A percentile compares a stretch with the other conserved stretches of the same genome.
phyloP scores from a whole-genome alignment of 108 stramenopile species.

The Licmophora abbreviata region DNA sequence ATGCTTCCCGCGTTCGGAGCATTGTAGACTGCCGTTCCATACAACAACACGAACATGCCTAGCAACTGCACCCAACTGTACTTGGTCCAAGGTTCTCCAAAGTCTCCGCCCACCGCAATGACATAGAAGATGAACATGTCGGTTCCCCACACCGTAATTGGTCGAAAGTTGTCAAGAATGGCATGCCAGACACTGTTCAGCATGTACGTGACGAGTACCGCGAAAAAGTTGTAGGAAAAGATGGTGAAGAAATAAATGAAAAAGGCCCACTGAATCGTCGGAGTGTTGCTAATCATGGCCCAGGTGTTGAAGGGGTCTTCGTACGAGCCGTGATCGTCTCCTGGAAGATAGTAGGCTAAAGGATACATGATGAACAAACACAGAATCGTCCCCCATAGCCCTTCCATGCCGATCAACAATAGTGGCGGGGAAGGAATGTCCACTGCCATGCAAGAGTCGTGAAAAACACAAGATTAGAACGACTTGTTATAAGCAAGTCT shows the following conservation, averaged over 20 bases:
- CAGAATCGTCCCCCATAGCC: conserved; percentile 82
- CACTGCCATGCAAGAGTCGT: conserved; percentile 82
- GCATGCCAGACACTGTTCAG: conserved; percentile 94
- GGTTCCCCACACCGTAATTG: conserved; percentile 84
- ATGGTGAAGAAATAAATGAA: conserved; percentile 83
- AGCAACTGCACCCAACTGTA: conserved; percentile 78
- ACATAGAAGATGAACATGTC: conserved; percentile 88
- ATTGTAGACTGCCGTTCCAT: conserved; percentile 96
- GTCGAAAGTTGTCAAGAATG: conserved; percentile 95
- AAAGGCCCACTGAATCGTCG: conserved; percentile 54
- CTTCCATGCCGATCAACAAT: conserved; percentile 88
- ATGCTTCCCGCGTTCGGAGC: conserved; percentile 83
- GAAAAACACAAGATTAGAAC: too few relatives aligned
- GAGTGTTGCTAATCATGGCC: conserved; percentile 58
- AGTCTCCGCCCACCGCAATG: conserved; percentile 34
- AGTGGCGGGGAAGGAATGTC: conserved; percentile 73
- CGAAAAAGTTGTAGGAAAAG: conserved; percentile 91
- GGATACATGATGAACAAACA: conserved; percentile 76
- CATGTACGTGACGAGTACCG: conserved; percentile 89
- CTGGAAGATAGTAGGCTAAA: conserved; percentile 64
- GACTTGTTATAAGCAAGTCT: too few relatives aligned
- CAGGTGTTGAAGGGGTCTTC: conserved; percentile 82
- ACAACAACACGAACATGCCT: conserved; percentile 86
- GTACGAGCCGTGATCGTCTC: conserved; percentile 82
- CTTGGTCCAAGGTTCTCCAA: conserved; percentile 88